Evolutionary conservation across 2,329 filamentous ascomycete species (phyloP).

Genomic region (Colletotrichum navitas): DNA sequence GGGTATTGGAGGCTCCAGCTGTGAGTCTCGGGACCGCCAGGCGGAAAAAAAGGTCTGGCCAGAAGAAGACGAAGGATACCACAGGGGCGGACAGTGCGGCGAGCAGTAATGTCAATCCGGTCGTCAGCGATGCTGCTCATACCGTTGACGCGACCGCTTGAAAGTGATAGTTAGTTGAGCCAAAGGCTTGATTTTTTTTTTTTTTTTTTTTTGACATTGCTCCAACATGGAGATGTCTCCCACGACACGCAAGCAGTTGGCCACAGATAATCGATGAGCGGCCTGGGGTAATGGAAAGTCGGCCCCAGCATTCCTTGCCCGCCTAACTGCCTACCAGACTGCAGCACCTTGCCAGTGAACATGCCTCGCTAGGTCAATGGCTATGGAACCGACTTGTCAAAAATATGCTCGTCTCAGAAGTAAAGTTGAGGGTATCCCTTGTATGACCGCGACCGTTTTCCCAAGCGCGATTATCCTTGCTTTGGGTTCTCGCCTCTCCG

Average conservation of each 20-base stretch:
- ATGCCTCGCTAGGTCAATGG: not conserved
- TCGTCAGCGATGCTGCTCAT: conserved; percentile 13
- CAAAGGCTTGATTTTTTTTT: too few species aligned
- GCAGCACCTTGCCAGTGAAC: not conserved
- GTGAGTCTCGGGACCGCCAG: conserved; percentile 52
- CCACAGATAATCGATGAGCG: not conserved
- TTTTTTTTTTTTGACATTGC: not conserved
- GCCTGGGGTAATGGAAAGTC: not conserved
- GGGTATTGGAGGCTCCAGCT: conserved; percentile 72
- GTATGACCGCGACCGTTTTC: not conserved
- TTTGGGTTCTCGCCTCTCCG: not conserved
- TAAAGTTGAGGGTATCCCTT: not conserved
- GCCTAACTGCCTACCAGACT: too few species aligned
- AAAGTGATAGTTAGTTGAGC: not conserved
- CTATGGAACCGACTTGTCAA: too few species aligned
- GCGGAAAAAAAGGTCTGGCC: conserved; percentile 52
- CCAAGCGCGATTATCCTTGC: not conserved
- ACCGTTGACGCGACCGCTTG: conserved; percentile 21
- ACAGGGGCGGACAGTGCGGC: not conserved
- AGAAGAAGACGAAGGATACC: conserved; percentile 14
- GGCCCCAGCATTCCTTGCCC: not conserved
- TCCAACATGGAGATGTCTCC: not conserved
- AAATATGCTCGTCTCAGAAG: not conserved
- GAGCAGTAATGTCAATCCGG: not conserved
- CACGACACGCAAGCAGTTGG: not conserved